Evolutionary conservation across 495 filamentous ascomycete species (phyloP).

Genomic region (Cercophora scortea): DNA sequence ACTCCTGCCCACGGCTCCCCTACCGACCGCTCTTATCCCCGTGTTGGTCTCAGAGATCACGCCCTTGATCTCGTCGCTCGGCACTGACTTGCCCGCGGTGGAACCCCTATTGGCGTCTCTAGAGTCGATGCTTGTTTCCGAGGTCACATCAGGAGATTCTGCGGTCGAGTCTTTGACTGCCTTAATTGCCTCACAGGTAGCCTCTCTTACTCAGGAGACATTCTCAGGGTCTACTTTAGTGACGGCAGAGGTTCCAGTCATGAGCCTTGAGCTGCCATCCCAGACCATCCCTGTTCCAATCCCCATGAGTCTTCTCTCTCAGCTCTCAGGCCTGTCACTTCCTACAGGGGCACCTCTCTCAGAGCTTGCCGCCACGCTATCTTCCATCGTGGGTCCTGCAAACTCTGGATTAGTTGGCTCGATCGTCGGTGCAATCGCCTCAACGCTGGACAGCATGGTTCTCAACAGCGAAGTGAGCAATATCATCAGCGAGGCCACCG

Average conservation of each 20-base stretch:
- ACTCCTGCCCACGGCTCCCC: background rate
- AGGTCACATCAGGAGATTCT: background rate
- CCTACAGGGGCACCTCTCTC: conserved; percentile 3
- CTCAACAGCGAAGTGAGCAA: conserved; percentile 1
- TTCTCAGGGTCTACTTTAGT: background rate
- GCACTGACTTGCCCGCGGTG: background rate
- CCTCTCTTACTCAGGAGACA: background rate
- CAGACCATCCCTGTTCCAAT: conserved; percentile 4
- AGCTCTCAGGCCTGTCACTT: conserved; percentile 5
- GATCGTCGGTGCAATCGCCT: conserved; percentile 7
- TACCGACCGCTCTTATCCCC: conserved; percentile 1
- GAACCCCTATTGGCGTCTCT: conserved; percentile 2
- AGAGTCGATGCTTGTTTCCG: conserved; percentile 7
- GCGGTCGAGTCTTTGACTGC: conserved; percentile 2
- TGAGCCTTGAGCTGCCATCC: conserved; percentile 5
- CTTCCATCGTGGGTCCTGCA: conserved; percentile 2
- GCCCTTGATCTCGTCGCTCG: conserved; percentile 2
- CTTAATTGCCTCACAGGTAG: conserved; percentile 1
- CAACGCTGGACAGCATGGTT: conserved; percentile 6
- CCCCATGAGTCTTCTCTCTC: conserved; percentile 1
- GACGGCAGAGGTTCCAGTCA: conserved; percentile 2
- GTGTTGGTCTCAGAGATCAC: conserved; percentile 5
- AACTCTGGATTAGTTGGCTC: conserved; percentile 5
- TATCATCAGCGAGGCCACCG: conserved; percentile 4
- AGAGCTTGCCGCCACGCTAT: conserved; percentile 4